Evolutionary conservation across 495 filamentous ascomycete genomes (phyloP).

Genomic region (Hypoxylon lenormandii): DNA sequence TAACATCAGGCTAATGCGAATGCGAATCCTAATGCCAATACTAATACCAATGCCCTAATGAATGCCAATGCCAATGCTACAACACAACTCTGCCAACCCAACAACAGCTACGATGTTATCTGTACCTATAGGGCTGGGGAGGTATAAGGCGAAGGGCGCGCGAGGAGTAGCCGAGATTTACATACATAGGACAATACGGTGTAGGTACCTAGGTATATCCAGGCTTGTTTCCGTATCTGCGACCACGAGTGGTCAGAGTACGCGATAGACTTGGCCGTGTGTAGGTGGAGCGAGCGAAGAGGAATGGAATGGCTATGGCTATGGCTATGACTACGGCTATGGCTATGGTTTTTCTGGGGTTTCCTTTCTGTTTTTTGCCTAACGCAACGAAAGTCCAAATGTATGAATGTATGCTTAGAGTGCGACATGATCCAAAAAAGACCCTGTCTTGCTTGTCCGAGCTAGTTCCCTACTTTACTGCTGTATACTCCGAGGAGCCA

Average conservation of each 20-base stretch:
- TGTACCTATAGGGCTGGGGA: no score
- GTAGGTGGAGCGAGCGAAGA: no score
- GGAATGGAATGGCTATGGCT: neutral
- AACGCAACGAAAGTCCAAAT: conserved; percentile 31
- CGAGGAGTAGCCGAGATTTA: no score
- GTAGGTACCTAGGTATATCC: no score
- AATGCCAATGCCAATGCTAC: neutral
- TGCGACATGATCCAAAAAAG: conserved; percentile 40
- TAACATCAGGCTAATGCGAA: neutral
- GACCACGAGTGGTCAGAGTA: conserved; percentile 37
- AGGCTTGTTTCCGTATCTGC: no score
- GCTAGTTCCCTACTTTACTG: neutral
- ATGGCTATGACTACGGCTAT: neutral
- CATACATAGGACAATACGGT: no score
- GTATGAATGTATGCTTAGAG: conserved; percentile 9
- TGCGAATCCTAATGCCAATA: neutral
- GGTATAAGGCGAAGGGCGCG: conserved; percentile 16
- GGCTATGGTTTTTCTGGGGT: no score
- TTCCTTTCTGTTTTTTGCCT: no score
- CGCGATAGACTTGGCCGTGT: conserved; percentile 17
- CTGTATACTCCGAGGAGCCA: no score
- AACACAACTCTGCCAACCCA: no score
- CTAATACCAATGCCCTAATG: neutral
- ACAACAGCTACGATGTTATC: no score
- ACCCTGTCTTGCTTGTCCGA: conserved; percentile 1